phyloP scores from a whole-genome alignment of 2,329 filamentous ascomycete species.

The Calonectria multiphialidica region DNA sequence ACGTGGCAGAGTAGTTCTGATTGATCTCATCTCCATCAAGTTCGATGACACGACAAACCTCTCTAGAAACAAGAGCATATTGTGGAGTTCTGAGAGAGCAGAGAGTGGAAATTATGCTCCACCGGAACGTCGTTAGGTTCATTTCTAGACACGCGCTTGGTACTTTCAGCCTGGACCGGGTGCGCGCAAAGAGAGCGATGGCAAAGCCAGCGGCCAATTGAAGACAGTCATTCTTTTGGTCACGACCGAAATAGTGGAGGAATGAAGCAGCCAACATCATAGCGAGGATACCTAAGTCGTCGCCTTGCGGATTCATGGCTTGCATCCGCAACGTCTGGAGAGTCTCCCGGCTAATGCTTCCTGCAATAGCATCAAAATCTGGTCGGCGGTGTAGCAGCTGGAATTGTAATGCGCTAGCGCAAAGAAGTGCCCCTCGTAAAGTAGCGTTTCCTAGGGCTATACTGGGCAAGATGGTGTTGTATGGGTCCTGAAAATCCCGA shows the following conservation, averaged over 20 bases:
- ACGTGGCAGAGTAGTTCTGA: conserved; percentile 28
- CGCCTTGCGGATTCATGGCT: neutral
- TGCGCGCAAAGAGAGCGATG: neutral
- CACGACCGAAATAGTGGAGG: too few species aligned
- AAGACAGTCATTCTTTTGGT: too few species aligned
- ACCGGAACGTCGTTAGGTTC: conserved; percentile 16
- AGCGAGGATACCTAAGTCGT: too few species aligned
- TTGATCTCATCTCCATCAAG: conserved; percentile 28
- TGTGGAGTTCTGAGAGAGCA: conserved; percentile 26
- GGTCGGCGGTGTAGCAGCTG: conserved; percentile 14
- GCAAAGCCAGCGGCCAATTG: neutral
- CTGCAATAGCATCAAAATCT: conserved; percentile 13
- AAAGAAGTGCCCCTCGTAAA: conserved; percentile 25
- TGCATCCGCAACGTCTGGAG: neutral
- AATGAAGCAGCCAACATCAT: too few species aligned
- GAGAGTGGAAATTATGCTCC: conserved; percentile 27
- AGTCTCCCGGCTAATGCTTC: conserved; percentile 16
- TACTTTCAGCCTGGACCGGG: neutral
- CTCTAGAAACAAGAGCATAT: neutral
- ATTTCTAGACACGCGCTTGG: neutral
- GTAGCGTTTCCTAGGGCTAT: conserved; percentile 28
- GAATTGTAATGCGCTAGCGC: conserved; percentile 28
- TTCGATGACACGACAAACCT: conserved; percentile 23
- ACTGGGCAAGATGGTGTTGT: conserved; percentile 23
- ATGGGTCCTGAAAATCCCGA: conserved; percentile 31